Evolutionary conservation across 345 rosid species (phyloP), one percentile per base, ranked within the genome.

Genomic region (Lepidium sativum): DNA sequence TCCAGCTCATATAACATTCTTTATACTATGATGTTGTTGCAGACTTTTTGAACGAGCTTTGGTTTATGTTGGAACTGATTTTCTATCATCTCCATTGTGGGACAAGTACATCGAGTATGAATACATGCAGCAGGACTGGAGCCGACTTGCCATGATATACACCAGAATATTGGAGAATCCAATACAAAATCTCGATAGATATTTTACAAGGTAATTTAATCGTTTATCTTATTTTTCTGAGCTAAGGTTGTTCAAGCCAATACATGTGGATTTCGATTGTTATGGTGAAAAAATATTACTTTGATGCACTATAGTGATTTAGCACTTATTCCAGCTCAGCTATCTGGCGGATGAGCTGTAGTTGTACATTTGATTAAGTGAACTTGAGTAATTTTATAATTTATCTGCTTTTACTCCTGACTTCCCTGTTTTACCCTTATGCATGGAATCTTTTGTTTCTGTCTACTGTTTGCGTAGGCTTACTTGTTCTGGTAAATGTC

Each of bases 21-120:
- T 69, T 60, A 49, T 25, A 67, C 67, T 54, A 31, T 68, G 14
- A 41, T 75, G 33, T 34, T 75, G 34, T 20, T 79, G 56, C 88
- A 91, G 98, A 73, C 88, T 88, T 72, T 94, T 94, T 75, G 99
- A 94, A 69, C 83, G 96, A 47, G 99, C 86, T 54, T 75, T 94
- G 77, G 83, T 83, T 13, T 94, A 90, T 53, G 95, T 86, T 68
- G 99, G 96, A 75, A 78, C 96, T 70, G 95, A 90, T 80, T 94
- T 90, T 79, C 60, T 88, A 63, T 88, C 88, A 42, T 81, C 54
- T 69, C 81, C 92, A 6, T 79, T 94, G 18, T 94, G 99, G 99
- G 99, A 90, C 68, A 89, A 88, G 66, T 94, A 90, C 77, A 85
- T 94, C 18, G 99, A 90, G 79, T 90, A 86, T 42, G 99, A 90